These are phyloP conservation scores for Lichtheimia ramosa DNA, from an alignment of 371 early-diverging fungal genomes.

Conservation along the genomic window DNA sequence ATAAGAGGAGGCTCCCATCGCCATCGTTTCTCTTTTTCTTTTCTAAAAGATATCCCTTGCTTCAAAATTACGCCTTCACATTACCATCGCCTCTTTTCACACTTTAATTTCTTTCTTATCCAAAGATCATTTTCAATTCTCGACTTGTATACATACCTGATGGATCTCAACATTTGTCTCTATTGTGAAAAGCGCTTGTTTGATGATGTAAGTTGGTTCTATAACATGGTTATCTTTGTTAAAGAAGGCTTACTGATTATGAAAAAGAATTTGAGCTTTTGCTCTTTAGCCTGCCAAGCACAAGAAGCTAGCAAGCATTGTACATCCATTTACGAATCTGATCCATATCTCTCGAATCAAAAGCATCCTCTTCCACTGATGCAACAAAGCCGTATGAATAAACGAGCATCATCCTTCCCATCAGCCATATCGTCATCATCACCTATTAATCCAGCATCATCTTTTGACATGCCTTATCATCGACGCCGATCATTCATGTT, in stretches of 20 bases:
- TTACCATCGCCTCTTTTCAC: not conserved
- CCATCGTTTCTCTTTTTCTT: not conserved
- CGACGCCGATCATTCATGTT: slow-evolving; percentile 19
- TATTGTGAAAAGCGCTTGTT: slow-evolving; percentile 20
- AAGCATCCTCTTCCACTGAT: not conserved
- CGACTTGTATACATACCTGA: not conserved
- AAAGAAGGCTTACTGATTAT: not conserved
- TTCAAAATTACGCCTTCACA: too few species aligned
- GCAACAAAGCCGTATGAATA: not conserved
- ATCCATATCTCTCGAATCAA: not conserved
- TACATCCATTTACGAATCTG: not conserved
- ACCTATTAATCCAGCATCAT: not conserved
- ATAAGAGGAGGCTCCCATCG: slow-evolving; percentile 1
- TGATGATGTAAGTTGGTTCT: slow-evolving; percentile 2
- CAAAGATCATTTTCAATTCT: not conserved
- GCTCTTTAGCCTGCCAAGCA: slow-evolving; percentile 12
- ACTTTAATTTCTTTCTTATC: slow-evolving; percentile 1
- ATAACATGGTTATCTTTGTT: not conserved
- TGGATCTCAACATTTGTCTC: slow-evolving; percentile 27
- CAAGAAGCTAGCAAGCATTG: slow-evolving; percentile 11
- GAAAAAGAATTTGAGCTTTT: slow-evolving; percentile 9
- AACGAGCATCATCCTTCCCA: not conserved
- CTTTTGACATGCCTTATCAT: slow-evolving; percentile 15
- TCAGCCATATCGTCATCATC: not conserved
- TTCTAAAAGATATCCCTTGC: not conserved